These are phyloP conservation scores for Lachnellula hyalina DNA, from an alignment of 2,329 filamentous ascomycete species.

Conservation along the genomic window DNA sequence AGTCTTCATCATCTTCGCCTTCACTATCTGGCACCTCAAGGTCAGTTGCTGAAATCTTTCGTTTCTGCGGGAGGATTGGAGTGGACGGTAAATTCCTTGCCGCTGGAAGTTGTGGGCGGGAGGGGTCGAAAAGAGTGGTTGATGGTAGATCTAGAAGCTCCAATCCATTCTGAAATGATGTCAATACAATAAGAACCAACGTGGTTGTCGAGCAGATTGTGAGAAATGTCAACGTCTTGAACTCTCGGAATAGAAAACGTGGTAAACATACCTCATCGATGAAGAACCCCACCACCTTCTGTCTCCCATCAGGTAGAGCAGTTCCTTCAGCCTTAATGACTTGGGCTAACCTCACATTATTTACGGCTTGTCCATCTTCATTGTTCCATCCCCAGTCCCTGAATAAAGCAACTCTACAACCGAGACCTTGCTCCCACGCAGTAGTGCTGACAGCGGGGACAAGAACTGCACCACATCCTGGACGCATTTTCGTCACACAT, in stretches of 20 bases:
- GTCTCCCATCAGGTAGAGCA: constrained; percentile 21
- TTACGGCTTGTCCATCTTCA: constrained; percentile 38
- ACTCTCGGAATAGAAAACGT: neutral
- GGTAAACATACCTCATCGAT: constrained; percentile 21
- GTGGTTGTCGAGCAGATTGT: too few species aligned
- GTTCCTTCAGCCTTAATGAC: constrained; percentile 59
- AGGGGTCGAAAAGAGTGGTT: constrained; percentile 6
- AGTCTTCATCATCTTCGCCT: constrained; percentile 58
- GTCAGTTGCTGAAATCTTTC: constrained; percentile 57
- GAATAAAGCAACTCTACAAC: constrained; percentile 70
- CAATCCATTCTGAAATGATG: constrained; percentile 10
- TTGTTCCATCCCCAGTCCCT: constrained; percentile 63
- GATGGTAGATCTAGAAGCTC: constrained; percentile 7
- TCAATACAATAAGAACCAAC: neutral
- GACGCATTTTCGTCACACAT: constrained; percentile 74
- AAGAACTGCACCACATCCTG: constrained; percentile 60
- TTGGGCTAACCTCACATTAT: constrained; percentile 56
- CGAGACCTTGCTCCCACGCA: constrained; percentile 76
- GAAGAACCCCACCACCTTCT: constrained; percentile 21
- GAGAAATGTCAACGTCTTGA: neutral
- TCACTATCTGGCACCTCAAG: constrained; percentile 58
- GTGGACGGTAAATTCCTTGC: constrained; percentile 5
- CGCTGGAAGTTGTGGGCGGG: constrained; percentile 2
- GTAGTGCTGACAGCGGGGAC: constrained; percentile 68
- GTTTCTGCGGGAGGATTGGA: constrained; percentile 45